Evolutionary conservation across 345 rosid species (phyloP), one percentile per base, ranked within the genome.

Genomic region (Hibiscus tridactylites): DNA sequence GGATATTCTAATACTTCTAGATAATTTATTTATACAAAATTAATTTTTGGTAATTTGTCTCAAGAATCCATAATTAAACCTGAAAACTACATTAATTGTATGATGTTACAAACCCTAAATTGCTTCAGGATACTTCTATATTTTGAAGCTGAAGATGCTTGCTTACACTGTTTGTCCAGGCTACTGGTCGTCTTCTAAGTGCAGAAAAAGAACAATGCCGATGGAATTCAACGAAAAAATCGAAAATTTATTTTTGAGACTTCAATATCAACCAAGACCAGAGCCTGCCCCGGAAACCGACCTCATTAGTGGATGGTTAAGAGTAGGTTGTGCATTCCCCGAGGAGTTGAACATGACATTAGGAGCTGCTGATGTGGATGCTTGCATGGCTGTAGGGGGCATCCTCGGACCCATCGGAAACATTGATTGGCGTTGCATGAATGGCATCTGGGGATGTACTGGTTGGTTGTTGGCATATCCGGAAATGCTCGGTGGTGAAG

Each of bases 361-460:
- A 24, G 90, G 74, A 35, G 86, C 84, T 24, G 80, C 68, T 50
- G 70, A 66, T 0, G 52, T 19, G n/a, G 68, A 88, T 59, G 91
- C 81, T 70, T 91, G 97, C 75, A 94, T 82, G 0, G 95, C 85
- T 5, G 87, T 68, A 3, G 85, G 78, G 35, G 98, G 97, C 64
- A 88, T 81, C 81, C 97, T 88, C 3, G 88, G 91, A 28, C 96
- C 98, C 75, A 84, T 65, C 0, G 91, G 78, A 75, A 92, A 92
- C 79, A 89, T 84, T 13, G 79, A 70, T 60, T 81, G 97, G 70
- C 90, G 89, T 72, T 91, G 90, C 89, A 88, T 81, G 82, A 85
- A 92, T 50, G 89, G 87, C 93, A 92, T 58, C 19, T 84, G 92
- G 49, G 97, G 86, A 73, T 89, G 91, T 44, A 82, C 80, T 61